Conservation (phyloP, 176 grass and related monocot species). For the Chrysopogon serrulatus region DNA sequence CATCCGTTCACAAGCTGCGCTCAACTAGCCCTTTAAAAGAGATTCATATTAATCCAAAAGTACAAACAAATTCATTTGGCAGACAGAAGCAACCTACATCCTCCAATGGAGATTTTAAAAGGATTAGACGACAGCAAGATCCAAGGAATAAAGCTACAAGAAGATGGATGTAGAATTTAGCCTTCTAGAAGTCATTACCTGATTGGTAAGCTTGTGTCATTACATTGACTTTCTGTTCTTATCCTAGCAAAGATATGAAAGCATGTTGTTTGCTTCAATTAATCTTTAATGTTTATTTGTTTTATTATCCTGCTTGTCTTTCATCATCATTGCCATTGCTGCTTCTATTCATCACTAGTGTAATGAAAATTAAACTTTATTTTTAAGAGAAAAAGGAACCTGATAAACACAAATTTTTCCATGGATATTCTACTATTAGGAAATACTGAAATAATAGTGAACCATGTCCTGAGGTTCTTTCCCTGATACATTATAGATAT, state of each 20-base stretch:
- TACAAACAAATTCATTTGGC: slow-evolving; percentile 27
- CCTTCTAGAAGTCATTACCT: not conserved
- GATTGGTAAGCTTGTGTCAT: slow-evolving; percentile 18
- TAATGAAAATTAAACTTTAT: not conserved
- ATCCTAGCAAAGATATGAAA: not conserved
- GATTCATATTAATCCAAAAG: slow-evolving; percentile 35
- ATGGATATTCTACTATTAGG: not conserved
- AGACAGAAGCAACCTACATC: slow-evolving; percentile 40
- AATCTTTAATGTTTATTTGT: not conserved
- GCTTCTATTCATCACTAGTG: not conserved
- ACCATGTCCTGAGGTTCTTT: not conserved
- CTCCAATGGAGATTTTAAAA: slow-evolving; percentile 65
- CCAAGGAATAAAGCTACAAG: slow-evolving; percentile 39
- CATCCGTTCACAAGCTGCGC: slow-evolving; percentile 4
- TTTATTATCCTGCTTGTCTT: not conserved
- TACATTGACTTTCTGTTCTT: not conserved
- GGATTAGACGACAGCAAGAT: slow-evolving; percentile 41
- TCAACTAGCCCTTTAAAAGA: slow-evolving; percentile 39
- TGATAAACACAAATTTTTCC: not conserved
- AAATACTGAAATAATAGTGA: not conserved
- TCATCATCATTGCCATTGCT: not conserved
- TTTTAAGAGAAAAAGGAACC: not conserved
- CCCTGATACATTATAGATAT: not conserved
- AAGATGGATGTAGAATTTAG: slow-evolving; percentile 60
- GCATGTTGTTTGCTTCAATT: not conserved